phyloP scores from a whole-genome alignment of 345 rosid species.

The Camelina hispida region DNA sequence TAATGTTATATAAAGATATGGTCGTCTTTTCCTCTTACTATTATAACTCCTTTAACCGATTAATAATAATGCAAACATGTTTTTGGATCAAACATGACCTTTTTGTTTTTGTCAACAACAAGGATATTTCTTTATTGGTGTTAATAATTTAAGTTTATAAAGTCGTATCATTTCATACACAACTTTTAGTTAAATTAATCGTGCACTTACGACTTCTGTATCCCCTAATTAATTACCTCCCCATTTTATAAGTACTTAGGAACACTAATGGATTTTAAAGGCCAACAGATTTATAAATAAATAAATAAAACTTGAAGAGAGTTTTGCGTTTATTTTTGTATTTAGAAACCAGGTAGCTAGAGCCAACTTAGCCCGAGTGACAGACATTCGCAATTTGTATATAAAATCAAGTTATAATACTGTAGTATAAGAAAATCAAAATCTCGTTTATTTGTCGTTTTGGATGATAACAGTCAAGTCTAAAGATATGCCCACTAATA shows the following conservation, averaged over 20 bases:
- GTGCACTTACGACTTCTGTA: background rate
- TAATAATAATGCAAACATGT: background rate
- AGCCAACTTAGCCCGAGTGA: background rate
- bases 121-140: background rate
- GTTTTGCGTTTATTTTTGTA: background rate
- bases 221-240: background rate
- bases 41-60: background rate
- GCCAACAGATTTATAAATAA: background rate
- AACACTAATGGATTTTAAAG: background rate
- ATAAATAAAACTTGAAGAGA: background rate
- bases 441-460: slow-evolving; percentile 29
- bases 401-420: background rate
- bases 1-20: background rate
- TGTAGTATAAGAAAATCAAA: background rate
- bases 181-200: background rate
- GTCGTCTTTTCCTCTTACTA: background rate
- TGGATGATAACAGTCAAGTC: background rate
- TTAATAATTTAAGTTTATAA: background rate
- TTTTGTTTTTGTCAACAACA: slow-evolving; percentile 2
- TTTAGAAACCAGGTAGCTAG: no score
- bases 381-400: background rate
- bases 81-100: slow-evolving; percentile 12
- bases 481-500: background rate
- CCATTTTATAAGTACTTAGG: background rate
- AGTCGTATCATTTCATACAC: slow-evolving; percentile 23